A percentile compares a stretch with the other conserved stretches of the same genome.
Conservation (phyloP, 1,284 basidiomycete genomes). For the Ustilago lituana region DNA sequence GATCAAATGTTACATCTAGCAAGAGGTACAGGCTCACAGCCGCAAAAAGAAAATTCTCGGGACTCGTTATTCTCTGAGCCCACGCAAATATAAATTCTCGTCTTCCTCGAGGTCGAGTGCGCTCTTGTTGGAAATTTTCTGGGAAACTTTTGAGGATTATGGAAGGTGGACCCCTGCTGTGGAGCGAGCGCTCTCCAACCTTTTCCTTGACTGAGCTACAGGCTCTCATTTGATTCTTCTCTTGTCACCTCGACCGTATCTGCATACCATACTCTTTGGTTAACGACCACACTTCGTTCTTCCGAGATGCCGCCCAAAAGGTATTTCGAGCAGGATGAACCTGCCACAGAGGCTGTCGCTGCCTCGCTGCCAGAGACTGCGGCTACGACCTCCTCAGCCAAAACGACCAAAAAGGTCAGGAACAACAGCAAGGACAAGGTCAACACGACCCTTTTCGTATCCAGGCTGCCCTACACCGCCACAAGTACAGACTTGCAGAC, state of each 20-base stretch:
- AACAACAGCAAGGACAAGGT: conserved; percentile 8
- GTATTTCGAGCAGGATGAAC: conserved; percentile 52
- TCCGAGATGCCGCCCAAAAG: conserved; percentile 49
- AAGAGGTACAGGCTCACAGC: background rate
- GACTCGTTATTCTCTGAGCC: background rate
- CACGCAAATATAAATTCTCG: background rate
- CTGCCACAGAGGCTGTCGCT: conserved; percentile 8
- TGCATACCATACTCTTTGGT: conserved; percentile 1
- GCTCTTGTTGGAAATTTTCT: conserved; percentile 6
- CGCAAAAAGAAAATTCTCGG: too few relatives aligned
- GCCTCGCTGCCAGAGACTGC: conserved; percentile 15
- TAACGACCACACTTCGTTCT: background rate
- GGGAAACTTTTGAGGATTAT: conserved; percentile 13
- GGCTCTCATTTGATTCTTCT: background rate
- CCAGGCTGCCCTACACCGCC: conserved; percentile 80
- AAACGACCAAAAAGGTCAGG: conserved; percentile 1
- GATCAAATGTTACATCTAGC: too few relatives aligned
- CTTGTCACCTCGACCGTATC: background rate
- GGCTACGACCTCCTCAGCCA: conserved; percentile 1
- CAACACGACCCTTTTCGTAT: conserved; percentile 68
- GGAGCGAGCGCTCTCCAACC: too few relatives aligned
- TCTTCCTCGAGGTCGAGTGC: background rate
- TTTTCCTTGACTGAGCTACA: too few relatives aligned
- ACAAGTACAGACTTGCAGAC: conserved; percentile 90
- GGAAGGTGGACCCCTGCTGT: conserved; percentile 9